These are phyloP conservation scores for Aspergillus sp. DNA, from an alignment of 2,329 filamentous ascomycete genomes.

Conservation along the genomic window DNA sequence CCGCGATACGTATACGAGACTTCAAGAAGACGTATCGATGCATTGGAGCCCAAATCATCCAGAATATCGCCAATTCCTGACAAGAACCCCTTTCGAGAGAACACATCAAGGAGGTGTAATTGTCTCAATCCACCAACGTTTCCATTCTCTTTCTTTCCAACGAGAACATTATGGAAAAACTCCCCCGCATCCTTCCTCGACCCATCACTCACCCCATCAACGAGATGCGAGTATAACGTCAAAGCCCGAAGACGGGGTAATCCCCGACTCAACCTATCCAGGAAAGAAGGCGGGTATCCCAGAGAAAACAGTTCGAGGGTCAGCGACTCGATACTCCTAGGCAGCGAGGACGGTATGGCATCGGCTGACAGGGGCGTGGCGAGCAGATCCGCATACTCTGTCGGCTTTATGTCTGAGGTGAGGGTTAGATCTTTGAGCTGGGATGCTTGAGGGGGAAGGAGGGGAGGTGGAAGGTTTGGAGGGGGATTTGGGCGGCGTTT, in stretches of 20 bases:
- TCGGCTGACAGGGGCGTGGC: conserved; percentile 17
- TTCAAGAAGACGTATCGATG: neutral
- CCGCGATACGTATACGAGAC: conserved; percentile 1
- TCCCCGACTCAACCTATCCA: neutral
- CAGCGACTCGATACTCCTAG: neutral
- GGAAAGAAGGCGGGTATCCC: neutral
- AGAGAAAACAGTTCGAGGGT: neutral
- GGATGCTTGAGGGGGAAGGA: neutral
- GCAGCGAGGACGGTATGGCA: neutral
- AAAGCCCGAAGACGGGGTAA: neutral
- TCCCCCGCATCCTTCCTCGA: neutral
- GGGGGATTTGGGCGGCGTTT: conserved; percentile 1
- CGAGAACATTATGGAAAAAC: neutral
- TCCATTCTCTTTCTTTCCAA: neutral
- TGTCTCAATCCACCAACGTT: neutral
- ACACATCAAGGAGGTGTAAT: neutral
- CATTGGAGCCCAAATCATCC: neutral
- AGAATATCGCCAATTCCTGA: neutral
- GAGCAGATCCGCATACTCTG: conserved; percentile 41
- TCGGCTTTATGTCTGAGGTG: conserved; percentile 38
- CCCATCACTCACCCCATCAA: neutral
- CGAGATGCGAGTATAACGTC: neutral
- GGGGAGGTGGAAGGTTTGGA: neutral
- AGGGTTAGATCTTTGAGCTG: neutral
- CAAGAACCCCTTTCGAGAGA: neutral